Evolutionary conservation across 2,329 filamentous ascomycete genomes (phyloP).

Genomic region (Blumeria hordei): DNA sequence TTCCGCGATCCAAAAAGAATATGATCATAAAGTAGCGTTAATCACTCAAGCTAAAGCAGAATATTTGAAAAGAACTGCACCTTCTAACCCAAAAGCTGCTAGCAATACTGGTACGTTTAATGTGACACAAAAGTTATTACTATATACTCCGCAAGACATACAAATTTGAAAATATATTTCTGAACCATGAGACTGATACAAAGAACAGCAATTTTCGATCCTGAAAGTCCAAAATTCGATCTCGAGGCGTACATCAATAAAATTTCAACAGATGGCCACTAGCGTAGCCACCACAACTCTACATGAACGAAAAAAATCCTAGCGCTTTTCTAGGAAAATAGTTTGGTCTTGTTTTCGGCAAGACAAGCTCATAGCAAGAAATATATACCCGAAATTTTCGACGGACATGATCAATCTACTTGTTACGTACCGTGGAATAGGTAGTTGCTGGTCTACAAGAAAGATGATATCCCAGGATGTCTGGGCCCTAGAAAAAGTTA

Average conservation of each 20-base stretch:
- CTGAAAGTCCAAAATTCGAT: slow-evolving; percentile 74
- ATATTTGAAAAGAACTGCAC: slow-evolving; percentile 53
- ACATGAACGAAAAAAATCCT: neutral
- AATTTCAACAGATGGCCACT: slow-evolving; percentile 23
- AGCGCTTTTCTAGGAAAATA: neutral
- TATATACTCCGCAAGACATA: neutral
- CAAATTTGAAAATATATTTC: neutral
- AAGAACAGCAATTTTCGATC: slow-evolving; percentile 44
- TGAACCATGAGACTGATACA: neutral
- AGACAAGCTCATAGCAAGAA: neutral
- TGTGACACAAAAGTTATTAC: neutral
- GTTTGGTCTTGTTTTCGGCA: neutral
- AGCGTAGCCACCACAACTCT: slow-evolving; percentile 1
- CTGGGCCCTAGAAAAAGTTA: no score
- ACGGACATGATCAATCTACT: neutral
- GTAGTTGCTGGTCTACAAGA: no score
- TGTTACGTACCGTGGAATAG: neutral
- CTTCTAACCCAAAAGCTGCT: slow-evolving; percentile 18
- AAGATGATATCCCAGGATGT: no score
- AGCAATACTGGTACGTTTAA: slow-evolving; percentile 17
- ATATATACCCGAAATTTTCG: neutral
- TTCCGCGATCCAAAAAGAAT: slow-evolving; percentile 54
- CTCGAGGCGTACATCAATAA: slow-evolving; percentile 61
- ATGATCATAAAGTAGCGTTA: slow-evolving; percentile 71
- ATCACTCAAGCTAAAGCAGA: slow-evolving; percentile 85